A percentile compares a stretch with the other conserved stretches of the same genome.
Evolutionary conservation across 345 rosid genomes (phyloP).

Genomic region (Eucalyptus victrix): DNA sequence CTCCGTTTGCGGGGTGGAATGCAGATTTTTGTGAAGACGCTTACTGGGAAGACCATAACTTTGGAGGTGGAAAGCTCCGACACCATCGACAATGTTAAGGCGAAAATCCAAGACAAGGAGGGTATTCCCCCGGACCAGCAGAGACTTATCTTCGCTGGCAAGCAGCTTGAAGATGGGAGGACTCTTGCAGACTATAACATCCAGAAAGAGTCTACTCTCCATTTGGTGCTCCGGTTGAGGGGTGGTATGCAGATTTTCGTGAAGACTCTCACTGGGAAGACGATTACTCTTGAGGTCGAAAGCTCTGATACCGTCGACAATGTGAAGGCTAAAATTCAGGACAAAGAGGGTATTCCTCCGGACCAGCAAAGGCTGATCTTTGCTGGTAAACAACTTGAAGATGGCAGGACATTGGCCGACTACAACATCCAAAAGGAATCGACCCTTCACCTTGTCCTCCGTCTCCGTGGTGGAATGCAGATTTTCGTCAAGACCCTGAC

Average conservation of each 20-base stretch:
- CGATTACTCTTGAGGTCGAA: background rate
- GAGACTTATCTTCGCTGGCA: background rate
- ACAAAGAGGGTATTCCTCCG: background rate
- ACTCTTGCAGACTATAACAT: background rate
- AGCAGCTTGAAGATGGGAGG: background rate
- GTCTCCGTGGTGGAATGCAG: background rate
- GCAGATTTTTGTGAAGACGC: background rate
- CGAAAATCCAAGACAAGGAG: background rate
- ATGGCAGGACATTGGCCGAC: background rate
- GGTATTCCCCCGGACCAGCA: background rate
- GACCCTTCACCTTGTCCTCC: background rate
- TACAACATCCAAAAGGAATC: background rate
- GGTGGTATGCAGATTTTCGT: background rate
- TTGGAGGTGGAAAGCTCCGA: background rate
- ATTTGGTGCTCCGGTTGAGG: background rate
- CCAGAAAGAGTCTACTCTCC: constrained; percentile 1
- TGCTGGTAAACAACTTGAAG: constrained; percentile 1
- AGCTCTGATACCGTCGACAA: background rate
- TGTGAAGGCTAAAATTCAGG: background rate
- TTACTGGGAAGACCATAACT: background rate
- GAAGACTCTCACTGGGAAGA: background rate
- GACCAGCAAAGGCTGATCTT: background rate
- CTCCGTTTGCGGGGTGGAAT: background rate
- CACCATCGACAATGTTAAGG: background rate
- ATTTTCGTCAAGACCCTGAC: background rate